Evolutionary conservation across 192 early-diverging fungal genomes (phyloP).

Genomic region (Chytriomyces confervae): DNA sequence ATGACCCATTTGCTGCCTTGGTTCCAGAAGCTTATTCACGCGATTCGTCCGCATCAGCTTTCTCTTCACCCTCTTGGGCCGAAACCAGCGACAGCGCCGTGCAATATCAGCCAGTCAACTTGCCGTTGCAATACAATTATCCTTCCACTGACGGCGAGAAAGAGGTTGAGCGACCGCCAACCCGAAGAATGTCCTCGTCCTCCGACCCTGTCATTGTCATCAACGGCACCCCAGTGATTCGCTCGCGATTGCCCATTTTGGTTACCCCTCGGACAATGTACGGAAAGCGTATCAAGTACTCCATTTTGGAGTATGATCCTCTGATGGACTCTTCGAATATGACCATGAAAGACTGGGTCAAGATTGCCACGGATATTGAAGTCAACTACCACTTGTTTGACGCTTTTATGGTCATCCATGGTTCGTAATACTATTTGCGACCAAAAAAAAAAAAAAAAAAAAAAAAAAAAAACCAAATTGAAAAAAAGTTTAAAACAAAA

Average conservation of each 20-base stretch:
- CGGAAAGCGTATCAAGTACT: conserved; percentile 91
- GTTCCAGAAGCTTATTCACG: conserved; percentile 3
- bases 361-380: conserved; percentile 96
- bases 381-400: conserved; percentile 91
- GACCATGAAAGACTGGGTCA: conserved; percentile 86
- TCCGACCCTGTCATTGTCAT: conserved; percentile 33
- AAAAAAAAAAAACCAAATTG: not conserved
- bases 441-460: not conserved
- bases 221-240: conserved; percentile 52
- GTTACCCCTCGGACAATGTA: conserved; percentile 89
- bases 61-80: conserved; percentile 3
- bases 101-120: conserved; percentile 47
- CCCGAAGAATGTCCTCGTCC: not conserved
- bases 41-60: not conserved
- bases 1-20: conserved; percentile 54
- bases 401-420: conserved; percentile 94
- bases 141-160: not conserved
- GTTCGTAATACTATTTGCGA: conserved; percentile 51
- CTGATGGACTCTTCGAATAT: conserved; percentile 96
- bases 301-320: conserved; percentile 93
- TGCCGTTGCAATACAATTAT: conserved; percentile 42
- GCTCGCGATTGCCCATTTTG: conserved; percentile 60
- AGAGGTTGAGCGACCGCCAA: conserved; percentile 4
- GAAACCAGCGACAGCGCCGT: conserved; percentile 24
- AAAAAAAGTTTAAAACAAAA: not conserved